Base-by-base conservation (phyloP, 306 rosid species). In the Rosa chinensis region DNA sequence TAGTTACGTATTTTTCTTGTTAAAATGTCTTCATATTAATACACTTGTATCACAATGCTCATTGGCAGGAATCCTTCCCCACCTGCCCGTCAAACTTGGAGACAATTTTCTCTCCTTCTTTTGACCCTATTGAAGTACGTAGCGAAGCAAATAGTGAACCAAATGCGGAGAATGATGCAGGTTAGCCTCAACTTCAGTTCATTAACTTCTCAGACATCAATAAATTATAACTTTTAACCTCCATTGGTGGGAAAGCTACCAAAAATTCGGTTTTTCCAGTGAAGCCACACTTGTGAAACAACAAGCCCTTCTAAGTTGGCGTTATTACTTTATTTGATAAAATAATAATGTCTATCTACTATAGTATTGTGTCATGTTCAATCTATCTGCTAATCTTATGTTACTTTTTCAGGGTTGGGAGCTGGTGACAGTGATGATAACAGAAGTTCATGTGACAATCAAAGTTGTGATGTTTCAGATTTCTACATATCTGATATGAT, bases 401-500 rank as follows among this genome's bases (percentile, higher is more conserved):
- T 82, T 73, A 84, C 85, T 79, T 80, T 89, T 82, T 81, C 81
- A 40, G 86, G 89, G 83, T 59, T 81, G 73, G 91, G 86, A 88
- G 81, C 84, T 83, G 92, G 89, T 79, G 88, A 84, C 28, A 55
- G 74, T 79, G 83, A 75, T 66, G 90, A 87, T 75, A 88, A 74
- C 74, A 84, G 93, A 83, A 86, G 73, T 73, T 81, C 84, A 64
- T 84, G 84, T 75, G 89, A 79, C 67, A 81, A 86, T 84, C 93
- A 86, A 82, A 87, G 89, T 53, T 95, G 97, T 66, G 97, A 95
- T 75, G 84, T 91, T 20, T 95, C 98, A 11, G 99, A 95, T 84
- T 95, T 93, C 84, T 91, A 86, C 88, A 83, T 95, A 79, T 91
- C 99, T 75, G 99, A 95, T 84, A 95, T 93, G 98, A 93, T 95